Evolutionary conservation across 140 eudicot genomes (phyloP).

Genomic region (Cichorium intybus): DNA sequence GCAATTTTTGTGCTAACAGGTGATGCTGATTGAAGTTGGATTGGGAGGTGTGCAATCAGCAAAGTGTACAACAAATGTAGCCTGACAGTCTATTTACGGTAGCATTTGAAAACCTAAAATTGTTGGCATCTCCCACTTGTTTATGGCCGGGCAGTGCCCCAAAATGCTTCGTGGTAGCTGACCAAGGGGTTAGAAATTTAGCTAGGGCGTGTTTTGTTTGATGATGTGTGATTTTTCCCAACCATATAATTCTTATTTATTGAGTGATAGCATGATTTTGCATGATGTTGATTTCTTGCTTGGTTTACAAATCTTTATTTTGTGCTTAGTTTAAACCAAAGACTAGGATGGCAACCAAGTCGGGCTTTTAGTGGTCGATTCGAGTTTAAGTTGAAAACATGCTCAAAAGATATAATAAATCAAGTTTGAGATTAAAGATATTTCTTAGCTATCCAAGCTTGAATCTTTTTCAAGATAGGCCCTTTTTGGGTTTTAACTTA

Average conservation of each 20-base stretch:
- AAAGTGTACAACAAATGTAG: neutral
- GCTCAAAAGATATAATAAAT: too few species aligned
- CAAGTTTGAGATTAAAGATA: neutral
- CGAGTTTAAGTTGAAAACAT: too few species aligned
- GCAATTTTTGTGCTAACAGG: too few species aligned
- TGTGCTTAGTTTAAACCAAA: too few species aligned
- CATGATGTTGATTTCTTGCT: neutral
- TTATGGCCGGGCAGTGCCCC: too few species aligned
- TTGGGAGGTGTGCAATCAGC: neutral
- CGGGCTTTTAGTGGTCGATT: too few species aligned
- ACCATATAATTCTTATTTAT: conserved; percentile 2
- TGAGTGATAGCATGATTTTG: neutral
- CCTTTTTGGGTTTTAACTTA: too few species aligned
- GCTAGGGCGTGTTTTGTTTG: neutral
- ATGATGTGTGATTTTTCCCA: neutral
- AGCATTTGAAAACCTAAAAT: neutral
- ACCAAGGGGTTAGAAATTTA: neutral
- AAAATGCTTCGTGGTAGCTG: too few species aligned
- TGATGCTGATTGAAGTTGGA: neutral
- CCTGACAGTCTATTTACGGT: neutral
- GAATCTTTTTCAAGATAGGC: too few species aligned
- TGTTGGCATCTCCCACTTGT: neutral
- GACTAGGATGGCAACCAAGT: too few species aligned
- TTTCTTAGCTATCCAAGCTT: too few species aligned
- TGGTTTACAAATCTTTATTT: neutral